These are phyloP conservation scores for Protea cynaroides DNA, from an alignment of 164 flowering plant genomes.

Conservation along the genomic window DNA sequence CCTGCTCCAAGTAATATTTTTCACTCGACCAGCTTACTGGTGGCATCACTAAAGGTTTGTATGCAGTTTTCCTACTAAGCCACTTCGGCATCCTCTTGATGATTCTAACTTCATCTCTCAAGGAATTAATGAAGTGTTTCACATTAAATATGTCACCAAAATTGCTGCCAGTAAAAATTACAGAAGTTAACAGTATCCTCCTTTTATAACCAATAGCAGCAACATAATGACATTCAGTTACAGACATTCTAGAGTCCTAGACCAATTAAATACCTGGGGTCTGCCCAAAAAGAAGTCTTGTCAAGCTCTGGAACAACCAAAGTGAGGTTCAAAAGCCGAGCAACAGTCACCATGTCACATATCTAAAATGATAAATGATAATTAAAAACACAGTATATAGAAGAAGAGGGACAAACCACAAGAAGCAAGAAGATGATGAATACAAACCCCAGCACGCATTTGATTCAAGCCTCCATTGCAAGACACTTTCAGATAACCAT, in stretches of 20 bases:
- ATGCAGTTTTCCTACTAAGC: constrained; percentile 42
- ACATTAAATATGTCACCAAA: constrained; percentile 91
- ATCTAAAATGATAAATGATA: constrained; percentile 10
- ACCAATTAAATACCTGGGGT: constrained; percentile 19
- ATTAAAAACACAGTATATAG: background rate
- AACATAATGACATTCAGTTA: background rate
- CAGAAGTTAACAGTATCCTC: background rate
- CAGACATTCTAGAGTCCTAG: background rate
- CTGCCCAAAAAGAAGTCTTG: constrained; percentile 30
- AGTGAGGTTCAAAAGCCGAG: constrained; percentile 23
- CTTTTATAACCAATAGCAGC: background rate
- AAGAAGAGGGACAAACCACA: background rate
- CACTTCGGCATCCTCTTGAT: constrained; percentile 77
- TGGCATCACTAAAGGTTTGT: constrained; percentile 56
- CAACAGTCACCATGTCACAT: constrained; percentile 29
- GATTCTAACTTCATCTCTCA: constrained; percentile 87
- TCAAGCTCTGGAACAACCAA: constrained; percentile 31
- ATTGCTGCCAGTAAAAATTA: constrained; percentile 44
- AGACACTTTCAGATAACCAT: constrained; percentile 15
- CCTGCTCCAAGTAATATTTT: constrained; percentile 84
- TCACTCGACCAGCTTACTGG: constrained; percentile 99
- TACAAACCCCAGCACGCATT: constrained; percentile 21
- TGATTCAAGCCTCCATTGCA: constrained; percentile 25
- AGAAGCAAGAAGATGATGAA: background rate
- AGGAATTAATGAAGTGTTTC: constrained; percentile 78